phyloP scores from a whole-genome alignment of 2,329 filamentous ascomycete species.

The Cryphonectria carpinicola region DNA sequence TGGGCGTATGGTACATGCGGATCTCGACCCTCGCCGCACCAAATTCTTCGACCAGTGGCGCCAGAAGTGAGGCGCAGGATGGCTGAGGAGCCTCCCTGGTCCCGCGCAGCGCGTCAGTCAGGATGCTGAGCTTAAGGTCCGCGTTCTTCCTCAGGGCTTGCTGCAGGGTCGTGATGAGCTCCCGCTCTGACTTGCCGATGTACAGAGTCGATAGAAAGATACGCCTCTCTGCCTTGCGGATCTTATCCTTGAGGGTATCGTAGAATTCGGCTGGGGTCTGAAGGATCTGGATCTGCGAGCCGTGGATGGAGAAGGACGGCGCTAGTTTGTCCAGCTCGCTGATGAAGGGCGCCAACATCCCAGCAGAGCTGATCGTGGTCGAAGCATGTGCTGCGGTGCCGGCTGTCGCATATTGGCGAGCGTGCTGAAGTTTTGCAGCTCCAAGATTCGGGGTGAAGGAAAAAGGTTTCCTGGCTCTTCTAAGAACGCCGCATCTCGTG shows the following conservation, averaged over 20 bases:
- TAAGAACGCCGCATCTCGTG: slow-evolving; percentile 26
- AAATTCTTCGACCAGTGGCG: slow-evolving; percentile 82
- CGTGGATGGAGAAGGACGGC: slow-evolving; percentile 85
- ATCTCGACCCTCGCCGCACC: slow-evolving; percentile 84
- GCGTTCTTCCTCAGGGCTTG: slow-evolving; percentile 76
- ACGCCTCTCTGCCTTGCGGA: slow-evolving; percentile 74
- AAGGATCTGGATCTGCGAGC: slow-evolving; percentile 79
- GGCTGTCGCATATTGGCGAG: slow-evolving; percentile 28
- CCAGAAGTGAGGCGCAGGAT: slow-evolving; percentile 86
- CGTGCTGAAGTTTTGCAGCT: slow-evolving; percentile 19
- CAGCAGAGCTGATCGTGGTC: slow-evolving; percentile 38
- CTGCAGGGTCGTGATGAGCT: slow-evolving; percentile 80
- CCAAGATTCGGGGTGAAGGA: slow-evolving; percentile 21
- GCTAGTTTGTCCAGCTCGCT: slow-evolving; percentile 84
- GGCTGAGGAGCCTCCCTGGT: slow-evolving; percentile 86
- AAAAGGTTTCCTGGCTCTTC: slow-evolving; percentile 23
- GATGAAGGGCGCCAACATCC: slow-evolving; percentile 58
- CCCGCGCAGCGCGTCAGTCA: slow-evolving; percentile 89
- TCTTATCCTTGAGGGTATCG: slow-evolving; percentile 85
- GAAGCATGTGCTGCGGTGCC: slow-evolving; percentile 22
- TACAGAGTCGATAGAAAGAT: slow-evolving; percentile 97
- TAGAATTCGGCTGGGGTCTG: slow-evolving; percentile 88
- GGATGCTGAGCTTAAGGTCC: slow-evolving; percentile 78
- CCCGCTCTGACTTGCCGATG: slow-evolving; percentile 90
- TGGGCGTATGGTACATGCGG: slow-evolving; percentile 97